Evolutionary conservation across 192 early-diverging fungal genomes (phyloP).

Genomic region (Thamnidium elegans): DNA sequence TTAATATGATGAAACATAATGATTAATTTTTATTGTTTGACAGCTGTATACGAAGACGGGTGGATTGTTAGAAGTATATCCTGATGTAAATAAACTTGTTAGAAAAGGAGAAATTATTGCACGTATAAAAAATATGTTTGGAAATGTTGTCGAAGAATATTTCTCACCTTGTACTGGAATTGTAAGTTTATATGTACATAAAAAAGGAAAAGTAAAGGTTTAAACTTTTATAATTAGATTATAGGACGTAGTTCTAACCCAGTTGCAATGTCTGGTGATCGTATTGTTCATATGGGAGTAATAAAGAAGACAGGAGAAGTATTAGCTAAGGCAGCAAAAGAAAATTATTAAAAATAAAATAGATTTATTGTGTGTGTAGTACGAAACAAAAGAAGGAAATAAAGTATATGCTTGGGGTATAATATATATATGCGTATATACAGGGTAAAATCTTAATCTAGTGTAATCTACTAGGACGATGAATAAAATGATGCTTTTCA

Average conservation of each 20-base stretch:
- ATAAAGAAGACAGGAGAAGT: constrained; percentile 29
- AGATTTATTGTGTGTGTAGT: background rate
- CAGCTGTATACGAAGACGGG: constrained; percentile 87
- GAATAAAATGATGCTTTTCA: background rate
- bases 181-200: constrained; percentile 34
- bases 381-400: background rate
- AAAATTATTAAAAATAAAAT: constrained; percentile 21
- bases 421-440: background rate
- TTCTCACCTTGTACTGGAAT: constrained; percentile 74
- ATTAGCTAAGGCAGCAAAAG: constrained; percentile 23
- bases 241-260: constrained; percentile 83
- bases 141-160: constrained; percentile 79
- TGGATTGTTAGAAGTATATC: constrained; percentile 82
- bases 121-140: constrained; percentile 83
- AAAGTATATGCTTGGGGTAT: background rate
- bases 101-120: constrained; percentile 82
- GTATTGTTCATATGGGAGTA: constrained; percentile 83
- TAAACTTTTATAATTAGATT: constrained; percentile 22
- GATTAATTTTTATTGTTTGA: constrained; percentile 27
- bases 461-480: constrained; percentile 13
- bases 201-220: background rate
- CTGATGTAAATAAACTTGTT: constrained; percentile 77
- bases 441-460: background rate
- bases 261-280: constrained; percentile 81
- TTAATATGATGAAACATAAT: background rate